Evolutionary conservation across 306 rosid genomes (phyloP), one percentile per base, ranked within the genome.

Genomic region (Castanea crenata): DNA sequence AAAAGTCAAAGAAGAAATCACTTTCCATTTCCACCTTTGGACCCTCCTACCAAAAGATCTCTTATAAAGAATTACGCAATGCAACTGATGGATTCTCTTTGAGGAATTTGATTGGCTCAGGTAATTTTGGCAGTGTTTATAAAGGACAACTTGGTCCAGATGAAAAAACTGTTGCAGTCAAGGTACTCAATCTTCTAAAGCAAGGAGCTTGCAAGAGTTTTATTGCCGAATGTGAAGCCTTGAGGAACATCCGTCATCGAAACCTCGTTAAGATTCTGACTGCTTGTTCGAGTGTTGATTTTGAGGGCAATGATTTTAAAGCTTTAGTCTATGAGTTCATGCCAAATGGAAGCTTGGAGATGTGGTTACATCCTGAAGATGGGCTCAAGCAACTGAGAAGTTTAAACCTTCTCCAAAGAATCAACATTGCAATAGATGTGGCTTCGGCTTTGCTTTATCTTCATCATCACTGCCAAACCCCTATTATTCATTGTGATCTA

Each of bases 111-210:
- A 82, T 87, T 18, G 86, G 88, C 19, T 27, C 41, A 12, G 86
- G 88, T 29, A 55, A 71, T 19, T 51, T 55, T 7, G 86, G 90
- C 7, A 73, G 46, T 19, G 86, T 84, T 9, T 84, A 81, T 27
- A 84, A 79, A 71, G 87, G 83, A 55, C 25, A 19, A 3, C 20
- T 79, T n/a, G 58, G 20, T 27, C 55, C 57, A 8, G 72, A 83
- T 31, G 54, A 61, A 21, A 55, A 10, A 4, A 51, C 3, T 32
- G 55, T 79, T 2, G 81, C 84, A 55, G 78, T 83, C 19, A 82
- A 78, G 67, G 86, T 82, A 27, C 65, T 82, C 7, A 74, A 74
- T 67, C 20, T 67, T 4, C 69, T 46, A 3, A 55, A 77, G 34
- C 12, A 69, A 38, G 79, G 82, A 41, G 79, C 79, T 20, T 49